Evolutionary conservation across 352 stramenopile species (phyloP), one percentile per base, ranked within the genome.

Genomic region (Globisporangium parvum): DNA sequence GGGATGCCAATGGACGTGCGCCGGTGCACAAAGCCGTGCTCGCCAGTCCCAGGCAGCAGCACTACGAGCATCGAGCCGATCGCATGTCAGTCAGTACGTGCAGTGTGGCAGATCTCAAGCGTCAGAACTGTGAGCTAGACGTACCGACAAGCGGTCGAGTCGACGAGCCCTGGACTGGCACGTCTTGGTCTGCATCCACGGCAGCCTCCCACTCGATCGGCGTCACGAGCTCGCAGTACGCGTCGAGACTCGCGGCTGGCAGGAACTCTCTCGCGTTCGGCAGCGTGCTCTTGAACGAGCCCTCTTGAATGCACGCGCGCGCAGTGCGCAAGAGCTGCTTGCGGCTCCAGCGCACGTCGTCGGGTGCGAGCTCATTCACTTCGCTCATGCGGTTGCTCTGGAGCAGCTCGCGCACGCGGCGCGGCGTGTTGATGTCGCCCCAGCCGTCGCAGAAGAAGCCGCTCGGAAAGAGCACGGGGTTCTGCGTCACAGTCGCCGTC

Each of bases 391-490:
- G 73, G 60, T 78, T 67, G 66, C 75, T 87, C 61, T 85, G 67
- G 14, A 88, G 59, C 47, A 88, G 53, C 51, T 78, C 66, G 6
- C 62, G 69, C 18, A 92, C 70, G 3, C 80, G 71, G 55, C 56
- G 59, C 9, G 77, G 73, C 14, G 80, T 87, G 51, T 75, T 79
- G 40, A 90, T 63, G 54, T 92, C 82, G 8, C 81, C 82, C 82
- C 82, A 92, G 0, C 79, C 82, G 50, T 92, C 82, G 24, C 74
- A 83, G 63, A 92, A 92, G 66, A 90, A 92, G 24, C 82, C 82
- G 24, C 76, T 69, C 1, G 82, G 82, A 51, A 90, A 92, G n/a
- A 92, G 57, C 44, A 90, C 54, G 15, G 77, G 67, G 62, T 81
- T 85, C 50, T 92, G 82, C 44, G 82, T 89, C 39, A 92, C 66